Conservation (phyloP, 305 asterid genomes). For the Lippia alba region DNA sequence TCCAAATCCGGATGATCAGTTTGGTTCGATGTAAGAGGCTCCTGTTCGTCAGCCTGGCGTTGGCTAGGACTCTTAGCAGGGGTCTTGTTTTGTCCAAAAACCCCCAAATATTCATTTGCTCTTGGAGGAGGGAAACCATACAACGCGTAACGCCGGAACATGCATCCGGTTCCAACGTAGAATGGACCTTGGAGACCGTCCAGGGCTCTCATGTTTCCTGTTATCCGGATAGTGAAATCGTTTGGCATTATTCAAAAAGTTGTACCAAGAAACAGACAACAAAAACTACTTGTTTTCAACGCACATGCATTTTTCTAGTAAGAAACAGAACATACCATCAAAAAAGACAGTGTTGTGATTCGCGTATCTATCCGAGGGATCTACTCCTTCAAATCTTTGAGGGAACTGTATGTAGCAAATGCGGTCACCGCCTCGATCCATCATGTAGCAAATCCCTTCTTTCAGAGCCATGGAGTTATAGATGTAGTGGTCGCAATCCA, state of each 20-base stretch:
- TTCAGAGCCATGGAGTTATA: constrained; percentile 76
- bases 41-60: constrained; percentile 58
- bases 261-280: neutral
- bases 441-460: constrained; percentile 97
- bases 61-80: constrained; percentile 42
- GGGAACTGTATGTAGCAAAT: constrained; percentile 95
- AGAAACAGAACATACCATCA: constrained; percentile 59
- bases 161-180: constrained; percentile 94
- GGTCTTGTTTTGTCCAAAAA: constrained; percentile 63
- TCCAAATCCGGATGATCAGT: constrained; percentile 69
- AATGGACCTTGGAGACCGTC: constrained; percentile 99
- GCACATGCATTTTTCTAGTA: no score
- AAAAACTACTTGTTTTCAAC: no score
- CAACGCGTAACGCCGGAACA: constrained; percentile 90
- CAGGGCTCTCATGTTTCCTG: constrained; percentile 97
- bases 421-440: constrained; percentile 98
- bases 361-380: constrained; percentile 97
- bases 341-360: constrained; percentile 96
- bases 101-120: constrained; percentile 75
- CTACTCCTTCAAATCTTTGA: constrained; percentile 96
- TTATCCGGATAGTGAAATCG: neutral
- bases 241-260: constrained; percentile 17
- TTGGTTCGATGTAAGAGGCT: constrained; percentile 47
- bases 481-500: constrained; percentile 94
- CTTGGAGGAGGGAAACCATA: constrained; percentile 91